A percentile compares a stretch with the other conserved stretches of the same genome.
Evolutionary conservation across 202 grass and related monocot species (phyloP).

Genomic region (Eragrostis tef): DNA sequence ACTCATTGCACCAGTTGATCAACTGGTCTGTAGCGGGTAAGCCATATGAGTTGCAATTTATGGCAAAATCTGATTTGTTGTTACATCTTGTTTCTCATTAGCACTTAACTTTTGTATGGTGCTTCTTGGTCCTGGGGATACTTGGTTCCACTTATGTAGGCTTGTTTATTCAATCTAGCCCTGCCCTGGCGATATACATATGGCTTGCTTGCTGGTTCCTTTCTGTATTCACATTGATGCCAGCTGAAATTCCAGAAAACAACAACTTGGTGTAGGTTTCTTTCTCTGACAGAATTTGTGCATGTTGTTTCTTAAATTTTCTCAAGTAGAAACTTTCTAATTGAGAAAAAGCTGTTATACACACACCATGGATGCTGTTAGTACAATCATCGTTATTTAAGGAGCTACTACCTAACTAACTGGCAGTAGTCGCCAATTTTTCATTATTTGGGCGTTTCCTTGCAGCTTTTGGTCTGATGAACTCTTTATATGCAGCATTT

Average conservation of each 20-base stretch:
- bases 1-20: conserved; percentile 78
- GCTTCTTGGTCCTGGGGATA: conserved; percentile 77
- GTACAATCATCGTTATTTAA: conserved; percentile 22
- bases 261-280: conserved; percentile 87
- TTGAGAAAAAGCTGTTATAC: conserved; percentile 12
- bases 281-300: conserved; percentile 37
- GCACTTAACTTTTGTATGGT: conserved; percentile 46
- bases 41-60: conserved; percentile 14
- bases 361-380: background rate
- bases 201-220: conserved; percentile 87
- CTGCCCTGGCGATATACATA: conserved; percentile 62
- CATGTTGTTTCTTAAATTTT: conserved; percentile 30
- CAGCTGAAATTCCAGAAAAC: conserved; percentile 97
- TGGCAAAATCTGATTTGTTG: conserved; percentile 25
- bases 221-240: conserved; percentile 94
- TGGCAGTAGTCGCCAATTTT: conserved; percentile 1
- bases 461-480: conserved; percentile 45
- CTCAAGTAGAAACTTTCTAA: background rate
- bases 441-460: conserved; percentile 28
- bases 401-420: conserved; percentile 25
- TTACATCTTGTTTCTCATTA: conserved; percentile 8
- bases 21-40: conserved; percentile 89
- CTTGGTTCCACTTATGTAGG: conserved; percentile 55
- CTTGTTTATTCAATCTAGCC: conserved; percentile 59
- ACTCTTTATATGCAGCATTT: conserved; percentile 69